phyloP scores from a whole-genome alignment of 139 green algal species.

The Tetradesmus obliquus region DNA sequence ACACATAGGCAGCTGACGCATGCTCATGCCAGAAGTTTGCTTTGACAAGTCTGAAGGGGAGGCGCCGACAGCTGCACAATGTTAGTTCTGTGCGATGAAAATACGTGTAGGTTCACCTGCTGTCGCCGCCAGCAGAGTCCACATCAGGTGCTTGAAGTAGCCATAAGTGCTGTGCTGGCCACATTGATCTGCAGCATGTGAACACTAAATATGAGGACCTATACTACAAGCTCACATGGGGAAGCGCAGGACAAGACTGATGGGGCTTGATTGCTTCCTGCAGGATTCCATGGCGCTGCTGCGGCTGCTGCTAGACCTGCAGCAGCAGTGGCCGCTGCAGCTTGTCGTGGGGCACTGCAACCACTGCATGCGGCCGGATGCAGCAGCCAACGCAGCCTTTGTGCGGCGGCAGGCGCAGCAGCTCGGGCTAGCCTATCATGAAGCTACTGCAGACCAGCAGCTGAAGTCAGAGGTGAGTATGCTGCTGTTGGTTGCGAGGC shows the following conservation, averaged over 20 bases:
- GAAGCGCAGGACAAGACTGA: too few species aligned
- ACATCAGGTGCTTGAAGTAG: too few species aligned
- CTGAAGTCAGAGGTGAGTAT: constrained; percentile 18
- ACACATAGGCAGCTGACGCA: background rate
- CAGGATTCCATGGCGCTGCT: constrained; percentile 59
- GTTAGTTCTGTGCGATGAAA: too few species aligned
- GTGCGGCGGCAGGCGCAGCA: constrained; percentile 29
- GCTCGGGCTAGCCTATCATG: constrained; percentile 8
- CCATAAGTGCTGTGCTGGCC: too few species aligned
- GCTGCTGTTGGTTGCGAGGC: background rate
- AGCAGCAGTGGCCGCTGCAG: constrained; percentile 26
- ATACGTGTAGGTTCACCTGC: too few species aligned
- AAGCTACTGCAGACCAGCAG: background rate
- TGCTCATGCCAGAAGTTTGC: background rate
- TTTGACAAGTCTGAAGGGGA: too few species aligned
- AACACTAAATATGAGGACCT: too few species aligned
- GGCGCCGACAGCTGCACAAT: too few species aligned
- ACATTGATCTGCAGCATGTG: too few species aligned
- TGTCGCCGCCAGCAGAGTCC: too few species aligned
- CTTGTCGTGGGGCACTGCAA: constrained; percentile 58
- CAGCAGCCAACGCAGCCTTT: constrained; percentile 49
- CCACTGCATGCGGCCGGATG: constrained; percentile 54
- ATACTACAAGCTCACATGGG: too few species aligned
- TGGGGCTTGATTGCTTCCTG: background rate
- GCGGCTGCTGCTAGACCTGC: constrained; percentile 49